These are phyloP conservation scores for Gloeophyllum trabeum DNA, from an alignment of 768 basidiomycete genomes.

Conservation along the genomic window DNA sequence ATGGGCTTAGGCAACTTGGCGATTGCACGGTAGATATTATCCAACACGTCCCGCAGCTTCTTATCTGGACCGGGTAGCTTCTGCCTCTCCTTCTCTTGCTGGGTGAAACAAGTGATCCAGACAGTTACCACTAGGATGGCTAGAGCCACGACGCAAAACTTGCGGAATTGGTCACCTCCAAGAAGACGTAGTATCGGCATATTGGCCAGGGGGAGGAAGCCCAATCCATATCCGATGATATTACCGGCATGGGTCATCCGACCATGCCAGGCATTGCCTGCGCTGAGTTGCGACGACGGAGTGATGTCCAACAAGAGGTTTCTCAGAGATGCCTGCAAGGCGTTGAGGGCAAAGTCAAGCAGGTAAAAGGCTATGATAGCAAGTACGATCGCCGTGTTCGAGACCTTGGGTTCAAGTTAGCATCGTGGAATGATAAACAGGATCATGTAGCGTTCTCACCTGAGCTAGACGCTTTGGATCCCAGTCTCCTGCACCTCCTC, in stretches of 20 bases:
- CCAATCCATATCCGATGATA: slow-evolving; percentile 89
- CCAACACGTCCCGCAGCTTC: slow-evolving; percentile 58
- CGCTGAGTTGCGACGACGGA: slow-evolving; percentile 79
- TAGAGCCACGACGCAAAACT: slow-evolving; percentile 85
- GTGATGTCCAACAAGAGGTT: slow-evolving; percentile 91
- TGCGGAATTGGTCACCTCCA: slow-evolving; percentile 91
- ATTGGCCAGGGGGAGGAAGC: slow-evolving; percentile 83
- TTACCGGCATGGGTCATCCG: slow-evolving; percentile 96
- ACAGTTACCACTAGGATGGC: slow-evolving; percentile 72
- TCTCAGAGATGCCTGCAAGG: slow-evolving; percentile 82
- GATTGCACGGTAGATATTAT: slow-evolving; percentile 68
- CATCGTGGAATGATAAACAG: too few relatives aligned
- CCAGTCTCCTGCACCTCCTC: slow-evolving; percentile 76
- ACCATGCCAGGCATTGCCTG: slow-evolving; percentile 97
- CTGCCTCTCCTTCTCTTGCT: slow-evolving; percentile 67
- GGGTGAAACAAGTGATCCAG: slow-evolving; percentile 78
- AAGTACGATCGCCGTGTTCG: slow-evolving; percentile 66
- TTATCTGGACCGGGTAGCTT: slow-evolving; percentile 24
- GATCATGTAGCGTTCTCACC: too few relatives aligned
- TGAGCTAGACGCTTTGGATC: slow-evolving; percentile 59
- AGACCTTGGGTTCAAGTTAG: slow-evolving; percentile 35
- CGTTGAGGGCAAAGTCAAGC: slow-evolving; percentile 96
- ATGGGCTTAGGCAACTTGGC: slow-evolving; percentile 74
- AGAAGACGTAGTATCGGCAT: slow-evolving; percentile 70
- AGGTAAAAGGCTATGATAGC: slow-evolving; percentile 88